Evolutionary conservation across 441 rosid genomes (phyloP), one percentile per base, ranked within the genome.

Genomic region (Erysimum cheiri): DNA sequence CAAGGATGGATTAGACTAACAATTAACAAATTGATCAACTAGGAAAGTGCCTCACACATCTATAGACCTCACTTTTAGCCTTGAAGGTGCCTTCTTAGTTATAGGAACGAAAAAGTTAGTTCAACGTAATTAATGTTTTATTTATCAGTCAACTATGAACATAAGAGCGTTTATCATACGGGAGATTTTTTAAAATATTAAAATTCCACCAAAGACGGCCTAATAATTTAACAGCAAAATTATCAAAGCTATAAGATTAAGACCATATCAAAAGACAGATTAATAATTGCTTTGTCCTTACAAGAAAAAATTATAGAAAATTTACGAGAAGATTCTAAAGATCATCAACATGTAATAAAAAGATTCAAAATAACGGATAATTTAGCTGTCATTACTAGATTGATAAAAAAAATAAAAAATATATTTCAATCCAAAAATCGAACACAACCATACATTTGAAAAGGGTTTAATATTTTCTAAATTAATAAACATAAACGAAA

Each of bases 211-310:
- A 41, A 33, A 60, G 64, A n/a, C 59, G 69, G 69, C 46, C 11
- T 53, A 52, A 46, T 53, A 43, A 12, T 60, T 60, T 29, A 73
- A 60, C 36, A 26, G 6, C 2, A 47, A n/a, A n/a, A 43, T 46
- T 54, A 11, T 28, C 17, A 44, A 54, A 24, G 43, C 40, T 60
- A 73, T 32, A 37, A 65, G 33, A 44, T 53, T 60, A 60, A 61
- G 69, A 61, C 58, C 70, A 19, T 61, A 53, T 54, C 59, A 52
- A 59, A 40, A 40, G 72, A 59, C 31, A 41, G 15, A 8, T 65
- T 39, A n/a, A 37, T 33, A 71, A 11, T 35, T 55, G 50, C 8
- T 14, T 44, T 35, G 29, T 41, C 37, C 36, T 54, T 4, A 24
- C 40, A 26, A 19, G 31, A 44, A 35, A 35, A 32, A 31, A 8